Percentiles rank a stretch among this genome's conserved stretches.
phyloP scores from a whole-genome alignment of 106 monocot species.

The Xerophyta viscosa region DNA sequence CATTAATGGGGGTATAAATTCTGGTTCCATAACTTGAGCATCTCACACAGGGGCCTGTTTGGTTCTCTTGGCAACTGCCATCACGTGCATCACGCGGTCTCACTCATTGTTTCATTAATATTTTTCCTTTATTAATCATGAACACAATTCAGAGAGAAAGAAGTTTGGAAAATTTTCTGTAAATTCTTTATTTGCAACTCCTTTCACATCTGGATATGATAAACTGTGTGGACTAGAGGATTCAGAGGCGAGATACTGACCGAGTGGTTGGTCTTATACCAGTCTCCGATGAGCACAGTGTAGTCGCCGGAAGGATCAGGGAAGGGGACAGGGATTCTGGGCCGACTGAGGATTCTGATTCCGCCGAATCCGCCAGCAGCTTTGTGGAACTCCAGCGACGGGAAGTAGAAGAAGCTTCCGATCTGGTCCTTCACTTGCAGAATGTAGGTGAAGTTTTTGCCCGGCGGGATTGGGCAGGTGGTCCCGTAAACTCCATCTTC shows the following conservation, averaged over 20 bases:
- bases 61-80: too few relatives aligned
- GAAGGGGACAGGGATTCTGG: slow-evolving; percentile 62
- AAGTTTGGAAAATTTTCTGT: too few relatives aligned
- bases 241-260: slow-evolving; percentile 14
- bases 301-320: slow-evolving; percentile 44
- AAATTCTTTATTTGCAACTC: too few relatives aligned
- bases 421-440: slow-evolving; percentile 72
- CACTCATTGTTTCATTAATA: too few relatives aligned
- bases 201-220: not conserved
- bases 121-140: too few relatives aligned
- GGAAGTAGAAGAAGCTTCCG: slow-evolving; percentile 71
- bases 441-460: slow-evolving; percentile 63
- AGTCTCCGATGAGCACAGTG: slow-evolving; percentile 65
- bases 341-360: slow-evolving; percentile 55
- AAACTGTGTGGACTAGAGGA: not conserved
- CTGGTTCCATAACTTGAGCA: too few relatives aligned
- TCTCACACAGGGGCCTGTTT: too few relatives aligned
- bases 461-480: slow-evolving; percentile 67
- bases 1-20: too few relatives aligned
- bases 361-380: slow-evolving; percentile 69
- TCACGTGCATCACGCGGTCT: too few relatives aligned
- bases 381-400: slow-evolving; percentile 60
- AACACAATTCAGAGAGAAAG: too few relatives aligned
- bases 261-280: slow-evolving; percentile 59
- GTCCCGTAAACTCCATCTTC: slow-evolving; percentile 65